A percentile compares a stretch with the other conserved stretches of the same genome.
Evolutionary conservation across 176 grass and related monocot species (phyloP).

Genomic region (Aegilops longissima): DNA sequence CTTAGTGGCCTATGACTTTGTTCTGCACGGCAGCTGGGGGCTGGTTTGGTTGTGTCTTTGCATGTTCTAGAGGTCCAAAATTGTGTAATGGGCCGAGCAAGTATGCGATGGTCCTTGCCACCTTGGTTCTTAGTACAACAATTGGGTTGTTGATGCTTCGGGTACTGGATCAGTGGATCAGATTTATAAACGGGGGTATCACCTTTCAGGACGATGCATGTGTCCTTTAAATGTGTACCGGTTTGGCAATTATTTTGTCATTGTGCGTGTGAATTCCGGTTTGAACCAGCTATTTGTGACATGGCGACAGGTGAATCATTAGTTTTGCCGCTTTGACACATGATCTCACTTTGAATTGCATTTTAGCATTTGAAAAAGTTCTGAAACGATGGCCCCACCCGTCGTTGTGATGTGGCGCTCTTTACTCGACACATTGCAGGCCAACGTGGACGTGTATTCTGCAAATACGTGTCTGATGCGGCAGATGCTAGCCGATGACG

Average conservation of each 20-base stretch:
- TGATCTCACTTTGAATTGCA: background rate
- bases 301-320: background rate
- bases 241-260: slow-evolving; percentile 16
- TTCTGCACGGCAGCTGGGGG: slow-evolving; percentile 31
- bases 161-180: slow-evolving; percentile 21
- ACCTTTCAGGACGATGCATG: slow-evolving; percentile 5
- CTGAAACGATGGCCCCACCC: background rate
- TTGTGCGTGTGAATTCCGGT: background rate
- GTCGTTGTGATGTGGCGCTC: background rate
- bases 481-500: background rate
- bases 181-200: slow-evolving; percentile 25
- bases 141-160: slow-evolving; percentile 27
- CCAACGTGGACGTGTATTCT: background rate
- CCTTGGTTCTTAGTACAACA: slow-evolving; percentile 9
- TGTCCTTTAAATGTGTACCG: slow-evolving; percentile 1
- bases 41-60: slow-evolving; percentile 29
- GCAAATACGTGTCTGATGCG: background rate
- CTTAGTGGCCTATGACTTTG: background rate
- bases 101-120: background rate
- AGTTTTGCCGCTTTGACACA: background rate
- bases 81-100: slow-evolving; percentile 25
- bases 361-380: background rate
- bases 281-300: background rate
- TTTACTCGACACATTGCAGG: background rate
- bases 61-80: slow-evolving; percentile 14